phyloP scores from a whole-genome alignment of 306 rosid species.

The Acacia confusa region DNA sequence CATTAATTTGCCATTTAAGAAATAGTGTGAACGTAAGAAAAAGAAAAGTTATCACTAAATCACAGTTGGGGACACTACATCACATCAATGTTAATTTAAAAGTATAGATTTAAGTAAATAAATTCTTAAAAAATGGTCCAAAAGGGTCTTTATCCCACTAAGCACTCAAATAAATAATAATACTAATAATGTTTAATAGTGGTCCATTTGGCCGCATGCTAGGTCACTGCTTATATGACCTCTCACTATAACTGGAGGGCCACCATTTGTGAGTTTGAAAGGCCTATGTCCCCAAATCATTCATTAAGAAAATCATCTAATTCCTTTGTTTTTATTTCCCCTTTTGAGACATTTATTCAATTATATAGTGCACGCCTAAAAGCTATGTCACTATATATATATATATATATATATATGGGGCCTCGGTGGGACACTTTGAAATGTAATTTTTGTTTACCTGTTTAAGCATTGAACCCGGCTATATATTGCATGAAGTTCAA shows the following conservation, averaged over 20 bases:
- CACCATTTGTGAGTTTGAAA: constrained; percentile 30
- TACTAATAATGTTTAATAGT: constrained; percentile 22
- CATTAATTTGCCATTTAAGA: not conserved
- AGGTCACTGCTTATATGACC: constrained; percentile 41
- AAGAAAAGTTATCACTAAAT: not conserved
- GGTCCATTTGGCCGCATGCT: constrained; percentile 25
- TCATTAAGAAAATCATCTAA: not conserved
- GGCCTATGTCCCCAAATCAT: constrained; percentile 25
- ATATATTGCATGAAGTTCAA: not conserved
- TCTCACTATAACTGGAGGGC: constrained; percentile 8
- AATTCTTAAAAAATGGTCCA: constrained; percentile 19
- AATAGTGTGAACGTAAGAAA: not conserved
- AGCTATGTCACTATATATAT: not conserved
- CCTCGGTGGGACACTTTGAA: not conserved
- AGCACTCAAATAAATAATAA: not conserved
- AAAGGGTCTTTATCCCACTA: constrained; percentile 34
- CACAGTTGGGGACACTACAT: constrained; percentile 10
- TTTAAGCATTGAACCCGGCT: not conserved
- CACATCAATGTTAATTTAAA: not conserved
- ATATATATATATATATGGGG: too few species aligned
- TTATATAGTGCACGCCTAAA: not conserved
- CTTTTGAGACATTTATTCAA: not conserved
- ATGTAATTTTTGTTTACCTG: not conserved
- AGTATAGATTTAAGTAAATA: constrained; percentile 19
- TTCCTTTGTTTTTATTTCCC: not conserved